phyloP scores from a whole-genome alignment of 257 asterid species.

The Jasminum sambac region DNA sequence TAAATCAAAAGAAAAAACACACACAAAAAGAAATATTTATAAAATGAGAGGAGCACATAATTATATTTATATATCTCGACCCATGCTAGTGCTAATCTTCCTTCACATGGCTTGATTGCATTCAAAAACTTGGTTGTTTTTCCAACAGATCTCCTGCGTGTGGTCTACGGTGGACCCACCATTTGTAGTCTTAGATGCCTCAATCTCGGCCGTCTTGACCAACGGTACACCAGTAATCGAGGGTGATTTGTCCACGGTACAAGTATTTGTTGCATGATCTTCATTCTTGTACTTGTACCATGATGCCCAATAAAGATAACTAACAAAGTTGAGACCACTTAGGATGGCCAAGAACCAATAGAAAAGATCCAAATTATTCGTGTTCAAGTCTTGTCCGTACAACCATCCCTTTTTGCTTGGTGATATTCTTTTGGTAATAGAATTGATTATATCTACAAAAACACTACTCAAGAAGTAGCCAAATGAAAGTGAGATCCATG shows the following conservation, averaged over 20 bases:
- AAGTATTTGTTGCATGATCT: slow-evolving; percentile 7
- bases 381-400: slow-evolving; percentile 55
- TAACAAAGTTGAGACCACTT: slow-evolving; percentile 61
- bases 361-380: slow-evolving; percentile 52
- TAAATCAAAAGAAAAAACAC: background rate
- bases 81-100: background rate
- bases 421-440: slow-evolving; percentile 38
- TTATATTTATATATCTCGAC: slow-evolving; percentile 27
- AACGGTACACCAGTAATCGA: slow-evolving; percentile 28
- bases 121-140: slow-evolving; percentile 13
- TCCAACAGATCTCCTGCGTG: slow-evolving; percentile 28
- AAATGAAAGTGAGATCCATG: slow-evolving; percentile 58
- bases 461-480: slow-evolving; percentile 76
- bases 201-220: slow-evolving; percentile 32
- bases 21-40: slow-evolving; percentile 14
- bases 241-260: background rate
- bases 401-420: slow-evolving; percentile 66
- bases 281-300: slow-evolving; percentile 65
- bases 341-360: slow-evolving; percentile 82
- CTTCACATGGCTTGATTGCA: slow-evolving; percentile 16
- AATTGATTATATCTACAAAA: slow-evolving; percentile 57
- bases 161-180: slow-evolving; percentile 22
- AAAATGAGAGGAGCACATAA: slow-evolving; percentile 8
- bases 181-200: slow-evolving; percentile 5
- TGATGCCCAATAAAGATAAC: slow-evolving; percentile 64